Conservation (phyloP, 768 basidiomycete species). For the Rubroboletus pulcherrimus region DNA sequence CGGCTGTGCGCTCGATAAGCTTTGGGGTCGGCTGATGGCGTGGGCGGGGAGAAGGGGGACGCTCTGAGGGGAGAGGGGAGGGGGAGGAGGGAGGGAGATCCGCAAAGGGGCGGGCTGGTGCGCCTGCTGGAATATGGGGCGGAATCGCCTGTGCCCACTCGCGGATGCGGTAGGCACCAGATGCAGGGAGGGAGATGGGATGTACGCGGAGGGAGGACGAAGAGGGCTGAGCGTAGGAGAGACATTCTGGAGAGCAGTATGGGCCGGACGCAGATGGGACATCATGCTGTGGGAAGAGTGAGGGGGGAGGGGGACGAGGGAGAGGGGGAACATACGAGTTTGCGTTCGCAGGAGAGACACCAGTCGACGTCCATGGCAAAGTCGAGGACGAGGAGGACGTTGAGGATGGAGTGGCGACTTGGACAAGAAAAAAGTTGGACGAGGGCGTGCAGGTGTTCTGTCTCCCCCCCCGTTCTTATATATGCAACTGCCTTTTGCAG, state of each 20-base stretch:
- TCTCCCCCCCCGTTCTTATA: constrained; percentile 25
- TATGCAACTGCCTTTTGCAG: constrained; percentile 25
- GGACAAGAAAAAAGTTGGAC: constrained; percentile 15
- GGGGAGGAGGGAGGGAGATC: constrained; percentile 10
- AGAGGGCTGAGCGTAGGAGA: constrained; percentile 36
- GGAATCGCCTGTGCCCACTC: constrained; percentile 32
- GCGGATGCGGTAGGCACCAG: constrained; percentile 19
- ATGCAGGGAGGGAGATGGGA: not conserved
- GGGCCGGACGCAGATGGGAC: constrained; percentile 31
- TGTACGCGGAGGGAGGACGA: constrained; percentile 19
- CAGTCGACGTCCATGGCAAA: constrained; percentile 61
- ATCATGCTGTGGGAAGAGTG: constrained; percentile 16
- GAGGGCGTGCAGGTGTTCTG: constrained; percentile 15
- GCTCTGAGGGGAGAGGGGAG: constrained; percentile 5
- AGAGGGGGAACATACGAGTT: constrained; percentile 43
- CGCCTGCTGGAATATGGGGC: constrained; percentile 30
- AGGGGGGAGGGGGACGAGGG: not conserved
- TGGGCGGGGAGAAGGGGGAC: constrained; percentile 19
- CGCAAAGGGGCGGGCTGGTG: constrained; percentile 26
- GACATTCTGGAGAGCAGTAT: constrained; percentile 55
- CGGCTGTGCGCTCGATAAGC: constrained; percentile 34
- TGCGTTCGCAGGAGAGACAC: constrained; percentile 64
- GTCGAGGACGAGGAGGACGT: not conserved
- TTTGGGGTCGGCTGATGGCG: constrained; percentile 31
- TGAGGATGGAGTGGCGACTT: not conserved